Evolutionary conservation across 83 land plant species (phyloP).

Genomic region (Picea abies): DNA sequence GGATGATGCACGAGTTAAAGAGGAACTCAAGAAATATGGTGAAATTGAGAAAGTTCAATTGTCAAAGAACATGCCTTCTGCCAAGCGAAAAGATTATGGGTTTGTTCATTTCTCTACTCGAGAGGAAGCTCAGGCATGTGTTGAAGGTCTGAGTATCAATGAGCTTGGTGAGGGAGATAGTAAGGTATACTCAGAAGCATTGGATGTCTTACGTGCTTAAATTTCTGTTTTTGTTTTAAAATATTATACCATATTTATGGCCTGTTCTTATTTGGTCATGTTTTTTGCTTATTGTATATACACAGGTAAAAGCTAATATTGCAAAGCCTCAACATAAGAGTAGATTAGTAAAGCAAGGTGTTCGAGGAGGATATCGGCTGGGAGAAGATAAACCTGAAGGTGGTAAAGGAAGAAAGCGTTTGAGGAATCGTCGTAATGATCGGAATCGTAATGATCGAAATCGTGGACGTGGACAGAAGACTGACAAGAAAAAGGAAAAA

Average conservation of each 20-base stretch:
- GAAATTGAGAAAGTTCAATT: constrained; percentile 52
- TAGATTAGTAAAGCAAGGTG: constrained; percentile 32
- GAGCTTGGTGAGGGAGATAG: constrained; percentile 53
- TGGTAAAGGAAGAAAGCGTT: not conserved
- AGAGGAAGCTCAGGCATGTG: constrained; percentile 65
- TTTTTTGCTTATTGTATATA: constrained; percentile 11
- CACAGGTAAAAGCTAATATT: constrained; percentile 52
- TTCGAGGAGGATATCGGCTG: constrained; percentile 31
- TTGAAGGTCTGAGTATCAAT: constrained; percentile 45
- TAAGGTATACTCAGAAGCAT: constrained; percentile 30
- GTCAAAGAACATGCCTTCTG: constrained; percentile 27
- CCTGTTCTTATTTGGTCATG: not conserved
- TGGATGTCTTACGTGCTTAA: not conserved
- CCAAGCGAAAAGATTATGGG: constrained; percentile 64
- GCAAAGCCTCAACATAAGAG: constrained; percentile 46
- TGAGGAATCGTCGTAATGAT: not conserved
- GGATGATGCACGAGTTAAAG: constrained; percentile 60
- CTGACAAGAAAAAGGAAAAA: not conserved
- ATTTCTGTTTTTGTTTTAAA: not conserved
- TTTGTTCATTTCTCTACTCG: constrained; percentile 51
- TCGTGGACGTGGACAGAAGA: constrained; percentile 11
- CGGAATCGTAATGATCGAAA: constrained; percentile 3
- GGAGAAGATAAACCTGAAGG: not conserved
- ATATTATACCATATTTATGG: not conserved
- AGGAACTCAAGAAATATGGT: constrained; percentile 59